A percentile compares a stretch with the other conserved stretches of the same genome.
Conservation (phyloP, 768 basidiomycete genomes). For the Podaxis pistillaris region DNA sequence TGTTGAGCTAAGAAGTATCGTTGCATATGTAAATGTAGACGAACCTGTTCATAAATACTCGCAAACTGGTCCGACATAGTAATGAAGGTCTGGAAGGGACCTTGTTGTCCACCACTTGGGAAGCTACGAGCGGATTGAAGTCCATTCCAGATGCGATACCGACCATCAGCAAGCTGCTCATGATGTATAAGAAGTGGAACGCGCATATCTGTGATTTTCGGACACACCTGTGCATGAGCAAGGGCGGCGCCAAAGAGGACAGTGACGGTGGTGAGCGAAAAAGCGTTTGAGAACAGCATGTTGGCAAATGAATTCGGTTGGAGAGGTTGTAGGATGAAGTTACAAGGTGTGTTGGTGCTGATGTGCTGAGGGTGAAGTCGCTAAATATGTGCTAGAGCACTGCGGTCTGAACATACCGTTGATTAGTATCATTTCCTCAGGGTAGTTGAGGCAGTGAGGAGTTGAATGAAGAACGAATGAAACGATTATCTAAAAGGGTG, state of each 20-base stretch:
- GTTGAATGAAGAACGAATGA: neutral
- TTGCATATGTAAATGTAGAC: neutral
- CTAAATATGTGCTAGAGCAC: neutral
- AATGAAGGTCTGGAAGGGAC: slow-evolving; percentile 2
- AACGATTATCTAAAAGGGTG: neutral
- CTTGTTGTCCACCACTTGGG: neutral
- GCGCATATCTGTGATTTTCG: neutral
- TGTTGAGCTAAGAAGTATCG: neutral
- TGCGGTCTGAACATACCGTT: neutral
- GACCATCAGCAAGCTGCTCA: slow-evolving; percentile 5
- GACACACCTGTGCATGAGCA: neutral
- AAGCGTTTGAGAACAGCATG: neutral
- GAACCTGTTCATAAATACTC: slow-evolving; percentile 1
- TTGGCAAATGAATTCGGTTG: neutral
- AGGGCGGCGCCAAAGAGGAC: neutral
- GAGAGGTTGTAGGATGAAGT: neutral
- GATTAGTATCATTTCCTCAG: neutral
- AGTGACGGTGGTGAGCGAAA: neutral
- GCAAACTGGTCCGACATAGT: slow-evolving; percentile 9
- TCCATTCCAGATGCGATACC: slow-evolving; percentile 11
- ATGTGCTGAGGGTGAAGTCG: neutral
- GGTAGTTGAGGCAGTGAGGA: neutral
- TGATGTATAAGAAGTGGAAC: neutral
- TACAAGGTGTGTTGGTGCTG: neutral
- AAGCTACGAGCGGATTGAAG: slow-evolving; percentile 11